A percentile compares a stretch with the other conserved stretches of the same genome.
Conservation (phyloP, 345 rosid genomes). For the Populus tremula region DNA sequence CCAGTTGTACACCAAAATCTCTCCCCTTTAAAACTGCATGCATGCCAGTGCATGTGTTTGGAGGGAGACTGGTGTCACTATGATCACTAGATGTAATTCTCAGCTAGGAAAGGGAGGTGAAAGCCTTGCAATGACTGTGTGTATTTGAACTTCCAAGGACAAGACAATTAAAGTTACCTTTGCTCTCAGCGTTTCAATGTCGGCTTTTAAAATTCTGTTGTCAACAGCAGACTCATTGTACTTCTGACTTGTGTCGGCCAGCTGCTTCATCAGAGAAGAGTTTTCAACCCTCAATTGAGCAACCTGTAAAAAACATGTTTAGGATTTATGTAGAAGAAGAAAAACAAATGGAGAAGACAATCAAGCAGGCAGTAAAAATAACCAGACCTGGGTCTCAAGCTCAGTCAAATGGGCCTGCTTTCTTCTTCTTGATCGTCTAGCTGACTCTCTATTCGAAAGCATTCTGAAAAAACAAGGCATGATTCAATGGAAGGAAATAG, state of each 20-base stretch:
- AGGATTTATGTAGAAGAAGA: not conserved
- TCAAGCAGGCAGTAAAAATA: slow-evolving; percentile 2
- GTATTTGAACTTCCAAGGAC: not conserved
- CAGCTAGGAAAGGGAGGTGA: not conserved
- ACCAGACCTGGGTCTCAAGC: slow-evolving; percentile 30
- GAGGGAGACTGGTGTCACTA: not conserved
- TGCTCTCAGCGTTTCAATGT: slow-evolving; percentile 28
- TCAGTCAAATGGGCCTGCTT: slow-evolving; percentile 36
- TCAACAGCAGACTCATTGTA: slow-evolving; percentile 32
- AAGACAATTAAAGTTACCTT: slow-evolving; percentile 17
- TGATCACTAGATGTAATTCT: not conserved
- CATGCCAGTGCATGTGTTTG: not conserved
- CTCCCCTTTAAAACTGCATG: not conserved
- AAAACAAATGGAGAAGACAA: not conserved
- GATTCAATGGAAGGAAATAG: slow-evolving; percentile 12
- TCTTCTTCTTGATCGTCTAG: slow-evolving; percentile 34
- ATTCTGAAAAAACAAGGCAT: slow-evolving; percentile 19
- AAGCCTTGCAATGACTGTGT: not conserved
- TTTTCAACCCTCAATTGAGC: slow-evolving; percentile 28
- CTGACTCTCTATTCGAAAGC: slow-evolving; percentile 38
- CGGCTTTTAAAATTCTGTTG: slow-evolving; percentile 34
- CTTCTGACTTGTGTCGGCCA: slow-evolving; percentile 24
- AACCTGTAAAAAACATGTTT: slow-evolving; percentile 15
- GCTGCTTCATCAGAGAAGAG: slow-evolving; percentile 25
- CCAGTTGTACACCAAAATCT: not conserved